Base-by-base conservation (phyloP, 73 alveolate genomes). In the Paramecium sonneborni region DNA sequence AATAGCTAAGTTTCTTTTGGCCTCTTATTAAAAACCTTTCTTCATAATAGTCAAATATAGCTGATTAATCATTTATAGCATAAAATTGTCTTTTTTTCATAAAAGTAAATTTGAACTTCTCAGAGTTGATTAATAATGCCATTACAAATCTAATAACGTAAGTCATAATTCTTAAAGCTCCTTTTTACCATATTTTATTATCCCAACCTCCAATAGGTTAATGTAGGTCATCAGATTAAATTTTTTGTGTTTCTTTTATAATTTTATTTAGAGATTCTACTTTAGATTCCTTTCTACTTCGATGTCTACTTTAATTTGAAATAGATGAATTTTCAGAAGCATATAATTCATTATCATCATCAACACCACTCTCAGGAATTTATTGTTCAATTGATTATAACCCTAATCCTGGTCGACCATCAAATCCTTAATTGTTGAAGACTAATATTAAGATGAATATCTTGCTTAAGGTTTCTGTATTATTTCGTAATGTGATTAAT, bases 131-230 rank as follows among this genome's bases (percentile, higher is more conserved):
- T 34, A 79, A 34, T 79, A 79, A 43, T 21, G 39, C 46, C 41
- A 46, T 79, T 7, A 79, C 90, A 79, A 79, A 79, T 44, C 55
- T 79, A 39, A 79, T 39, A 18, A 44, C 90, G 7, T 39, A 79
- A 20, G 74, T 34, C 90, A 79, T 79, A 24, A 79, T 79, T 43
- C 90, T 38, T 79, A 79, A 44, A n/a, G 90, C 76, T 23, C 48
- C 72, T 23, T 26, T 39, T 79, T 46, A 30, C 90, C 90, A 79
- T 24, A 79, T 34, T 23, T 79, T n/a, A 14, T 79, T 79, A 11
- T 44, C 32, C 90, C 90, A 79, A 1, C 90, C 90, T 26, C 84
- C 84, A 1, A 30, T 30, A 5, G 84, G 84, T 12, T 62, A 12
- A 62, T 32, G 84, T 1, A 62, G 8, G 12, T 62, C 84, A 28